These are phyloP conservation scores for Penicillium paxilli DNA, from an alignment of 495 filamentous ascomycete species.

Conservation along the genomic window DNA sequence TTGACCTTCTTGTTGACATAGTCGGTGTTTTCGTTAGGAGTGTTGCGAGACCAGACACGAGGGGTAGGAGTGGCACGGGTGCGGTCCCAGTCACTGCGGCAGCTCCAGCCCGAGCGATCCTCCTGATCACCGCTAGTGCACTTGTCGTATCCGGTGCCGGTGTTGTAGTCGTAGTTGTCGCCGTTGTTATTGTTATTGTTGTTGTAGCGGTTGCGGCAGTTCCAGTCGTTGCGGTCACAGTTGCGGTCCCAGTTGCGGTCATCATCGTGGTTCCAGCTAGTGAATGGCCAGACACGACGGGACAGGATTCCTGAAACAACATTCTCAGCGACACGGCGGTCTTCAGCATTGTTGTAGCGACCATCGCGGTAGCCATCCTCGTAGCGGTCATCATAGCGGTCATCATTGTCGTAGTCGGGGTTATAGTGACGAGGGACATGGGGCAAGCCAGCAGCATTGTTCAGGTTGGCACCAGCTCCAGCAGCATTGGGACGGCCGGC, in stretches of 20 bases:
- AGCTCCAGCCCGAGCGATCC: constrained; percentile 9
- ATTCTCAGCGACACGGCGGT: background rate
- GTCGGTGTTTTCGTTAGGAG: background rate
- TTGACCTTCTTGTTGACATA: background rate
- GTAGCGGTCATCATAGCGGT: background rate
- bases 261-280: background rate
- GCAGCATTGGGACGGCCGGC: background rate
- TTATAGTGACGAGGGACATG: constrained; percentile 1
- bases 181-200: constrained; percentile 9
- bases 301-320: background rate
- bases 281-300: background rate
- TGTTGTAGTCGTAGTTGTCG: constrained; percentile 8
- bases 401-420: background rate
- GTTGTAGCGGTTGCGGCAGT: constrained; percentile 11
- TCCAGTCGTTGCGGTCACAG: constrained; percentile 3
- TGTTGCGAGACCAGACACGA: constrained; percentile 5
- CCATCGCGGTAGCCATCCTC: constrained; percentile 2
- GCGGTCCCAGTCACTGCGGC: constrained; percentile 15
- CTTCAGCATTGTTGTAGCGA: constrained; percentile 5
- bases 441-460: background rate
- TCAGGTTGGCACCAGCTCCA: background rate
- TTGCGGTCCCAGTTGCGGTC: constrained; percentile 2
- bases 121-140: constrained; percentile 9
- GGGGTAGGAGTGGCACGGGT: constrained; percentile 11
- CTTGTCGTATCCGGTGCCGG: constrained; percentile 12